Evolutionary conservation across 1,284 basidiomycete species (phyloP), one percentile per base, ranked within the genome.

Genomic region (Ganoderma multipileum): DNA sequence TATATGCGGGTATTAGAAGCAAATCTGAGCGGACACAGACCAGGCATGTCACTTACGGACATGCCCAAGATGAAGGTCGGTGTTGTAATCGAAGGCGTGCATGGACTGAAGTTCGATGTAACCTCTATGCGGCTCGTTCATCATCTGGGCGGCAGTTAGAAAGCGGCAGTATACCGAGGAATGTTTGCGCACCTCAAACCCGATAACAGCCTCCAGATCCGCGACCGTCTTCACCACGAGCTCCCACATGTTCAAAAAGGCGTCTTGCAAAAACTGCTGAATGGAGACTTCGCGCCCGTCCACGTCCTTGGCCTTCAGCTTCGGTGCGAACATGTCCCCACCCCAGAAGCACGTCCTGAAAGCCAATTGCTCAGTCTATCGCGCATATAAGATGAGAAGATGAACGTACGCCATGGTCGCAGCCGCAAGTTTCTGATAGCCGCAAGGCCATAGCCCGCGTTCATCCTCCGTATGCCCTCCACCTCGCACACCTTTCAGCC

Each of bases 41-140:
- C 0, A 20, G n/a, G 12, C 12, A 14, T 38, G 50, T 36, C 5
- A 87, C 91, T 81, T 75, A 94, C 92, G 95, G 76, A 92, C 90
- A 78, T 91, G 85, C 18, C 91, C 90, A 36, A 98, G 86, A 76
- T 98, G 96, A 7, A 99, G 87, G 77, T 99, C 96, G 12, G 96
- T 98, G 72, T 95, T 96, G 80, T 98, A 96, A 79, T 98, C 91
- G 82, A 95, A 99, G 39, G 84, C 83, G 75, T 98, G 91, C 63
- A 98, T 86, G 2, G 95, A 95, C 52, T 89, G 84, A 3, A 97
- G 83, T 67, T 93, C 89, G 69, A 98, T 90, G 77, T 96, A 98
- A 30, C 97, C 98, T 76, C 92, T 86, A 81, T 99, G 97, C 0
- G 97, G 97, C 80, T 99, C 97, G 76, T 99, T 99, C 88, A 98